A percentile compares a stretch with the other conserved stretches of the same genome.
phyloP scores from a whole-genome alignment of 495 filamentous ascomycete species.

The Neurospora sublineolata region DNA sequence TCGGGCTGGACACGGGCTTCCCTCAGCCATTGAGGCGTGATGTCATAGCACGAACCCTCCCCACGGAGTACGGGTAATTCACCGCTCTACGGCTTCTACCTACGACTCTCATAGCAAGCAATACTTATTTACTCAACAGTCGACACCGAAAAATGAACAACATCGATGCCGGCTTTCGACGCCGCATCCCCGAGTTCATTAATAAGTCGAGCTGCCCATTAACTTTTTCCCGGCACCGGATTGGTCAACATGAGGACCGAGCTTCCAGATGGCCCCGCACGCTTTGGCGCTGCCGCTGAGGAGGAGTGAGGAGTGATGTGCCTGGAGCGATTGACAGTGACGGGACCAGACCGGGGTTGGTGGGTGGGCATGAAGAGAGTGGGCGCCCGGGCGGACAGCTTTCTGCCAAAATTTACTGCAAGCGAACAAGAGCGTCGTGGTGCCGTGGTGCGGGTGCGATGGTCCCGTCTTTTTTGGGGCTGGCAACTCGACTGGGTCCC shows the following conservation, averaged over 20 bases:
- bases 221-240: neutral
- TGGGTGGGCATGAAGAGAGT: neutral
- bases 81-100: neutral
- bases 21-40: neutral
- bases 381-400: neutral
- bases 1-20: neutral
- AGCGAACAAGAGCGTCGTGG: neutral
- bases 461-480: neutral
- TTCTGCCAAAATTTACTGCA: constrained; percentile 1
- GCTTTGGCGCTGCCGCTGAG: neutral
- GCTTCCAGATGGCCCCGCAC: neutral
- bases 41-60: neutral
- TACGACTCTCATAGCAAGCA: neutral
- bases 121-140: neutral
- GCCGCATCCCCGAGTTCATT: neutral
- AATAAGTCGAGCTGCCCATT: neutral
- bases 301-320: neutral
- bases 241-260: neutral
- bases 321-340: neutral
- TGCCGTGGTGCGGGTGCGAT: neutral
- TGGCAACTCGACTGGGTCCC: neutral
- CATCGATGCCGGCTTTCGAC: neutral
- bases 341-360: neutral
- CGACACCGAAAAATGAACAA: neutral
- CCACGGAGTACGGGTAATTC: neutral